phyloP scores from a whole-genome alignment of 768 basidiomycete genomes.

The Lentinula edodes region DNA sequence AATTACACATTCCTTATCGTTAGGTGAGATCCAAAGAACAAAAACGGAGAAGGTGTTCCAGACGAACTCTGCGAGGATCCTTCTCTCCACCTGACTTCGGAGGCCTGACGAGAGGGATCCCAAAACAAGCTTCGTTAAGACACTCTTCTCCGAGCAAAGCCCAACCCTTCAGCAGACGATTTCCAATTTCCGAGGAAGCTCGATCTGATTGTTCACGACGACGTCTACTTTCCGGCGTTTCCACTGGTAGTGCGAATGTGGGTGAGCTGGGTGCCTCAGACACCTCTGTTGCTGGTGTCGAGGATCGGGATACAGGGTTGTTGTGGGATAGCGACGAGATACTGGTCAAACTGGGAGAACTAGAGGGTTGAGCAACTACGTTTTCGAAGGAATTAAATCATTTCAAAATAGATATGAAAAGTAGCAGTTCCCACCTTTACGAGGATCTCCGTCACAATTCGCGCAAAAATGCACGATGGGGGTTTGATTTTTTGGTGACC shows the following conservation, averaged over 20 bases:
- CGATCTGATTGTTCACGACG: slow-evolving; percentile 77
- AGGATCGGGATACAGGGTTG: slow-evolving; percentile 46
- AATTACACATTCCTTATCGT: slow-evolving; percentile 70
- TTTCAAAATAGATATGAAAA: not conserved
- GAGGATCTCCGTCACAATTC: slow-evolving; percentile 44
- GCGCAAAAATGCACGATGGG: slow-evolving; percentile 54
- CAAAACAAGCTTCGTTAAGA: slow-evolving; percentile 61
- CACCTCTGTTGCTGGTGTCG: slow-evolving; percentile 76
- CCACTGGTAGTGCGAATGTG: slow-evolving; percentile 55
- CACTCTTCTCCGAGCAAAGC: slow-evolving; percentile 90
- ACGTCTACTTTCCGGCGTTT: slow-evolving; percentile 58
- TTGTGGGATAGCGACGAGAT: slow-evolving; percentile 37
- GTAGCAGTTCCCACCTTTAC: slow-evolving; percentile 10
- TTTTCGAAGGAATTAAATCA: not conserved
- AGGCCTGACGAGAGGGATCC: slow-evolving; percentile 78
- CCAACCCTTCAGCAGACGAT: slow-evolving; percentile 71
- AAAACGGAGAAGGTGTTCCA: not conserved
- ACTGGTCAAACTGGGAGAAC: slow-evolving; percentile 29
- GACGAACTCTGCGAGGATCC: slow-evolving; percentile 60
- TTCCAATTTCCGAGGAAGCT: slow-evolving; percentile 77
- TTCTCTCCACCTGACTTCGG: slow-evolving; percentile 57
- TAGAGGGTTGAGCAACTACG: not conserved
- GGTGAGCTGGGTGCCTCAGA: slow-evolving; percentile 59
- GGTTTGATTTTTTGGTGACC: slow-evolving; percentile 50
- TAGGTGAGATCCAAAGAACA: slow-evolving; percentile 4